Conservation (phyloP, 2,329 filamentous ascomycete species). For the Mariannaea elegans region DNA sequence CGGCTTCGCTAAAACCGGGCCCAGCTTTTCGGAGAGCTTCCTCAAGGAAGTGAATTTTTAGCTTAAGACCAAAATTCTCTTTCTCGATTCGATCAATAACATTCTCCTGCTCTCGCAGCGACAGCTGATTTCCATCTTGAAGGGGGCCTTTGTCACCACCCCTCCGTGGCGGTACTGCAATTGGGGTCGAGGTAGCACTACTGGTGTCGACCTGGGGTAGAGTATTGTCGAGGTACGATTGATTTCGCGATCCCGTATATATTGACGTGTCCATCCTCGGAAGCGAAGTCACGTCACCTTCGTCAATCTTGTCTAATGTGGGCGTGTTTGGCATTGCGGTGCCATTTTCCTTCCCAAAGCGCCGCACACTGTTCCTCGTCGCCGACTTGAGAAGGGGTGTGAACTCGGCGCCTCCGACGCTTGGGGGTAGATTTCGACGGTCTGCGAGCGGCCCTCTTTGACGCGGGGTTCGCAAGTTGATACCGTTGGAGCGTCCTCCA, state of each 20-base stretch:
- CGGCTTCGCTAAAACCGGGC: constrained; percentile 87
- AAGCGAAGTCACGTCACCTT: constrained; percentile 78
- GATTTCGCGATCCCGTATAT: constrained; percentile 71
- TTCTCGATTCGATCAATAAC: constrained; percentile 97
- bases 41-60: constrained; percentile 97
- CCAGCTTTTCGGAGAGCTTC: constrained; percentile 88
- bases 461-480: constrained; percentile 77
- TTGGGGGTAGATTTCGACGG: constrained; percentile 74
- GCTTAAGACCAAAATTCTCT: constrained; percentile 95
- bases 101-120: constrained; percentile 92
- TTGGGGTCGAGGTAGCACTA: constrained; percentile 84
- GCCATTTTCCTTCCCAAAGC: constrained; percentile 69
- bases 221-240: constrained; percentile 73
- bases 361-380: constrained; percentile 76
- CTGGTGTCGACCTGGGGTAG: constrained; percentile 80
- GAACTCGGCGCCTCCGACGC: constrained; percentile 79
- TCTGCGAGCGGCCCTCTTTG: constrained; percentile 74
- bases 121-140: constrained; percentile 89
- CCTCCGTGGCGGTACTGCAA: constrained; percentile 74
- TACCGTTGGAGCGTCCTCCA: constrained; percentile 64
- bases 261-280: constrained; percentile 78
- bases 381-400: constrained; percentile 89
- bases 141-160: constrained; percentile 73
- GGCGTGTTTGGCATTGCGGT: constrained; percentile 73
- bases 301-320: constrained; percentile 70